Evolutionary conservation across 805 yeast species (phyloP).

Genomic region (Zygosaccharomyces kombuchaensis): DNA sequence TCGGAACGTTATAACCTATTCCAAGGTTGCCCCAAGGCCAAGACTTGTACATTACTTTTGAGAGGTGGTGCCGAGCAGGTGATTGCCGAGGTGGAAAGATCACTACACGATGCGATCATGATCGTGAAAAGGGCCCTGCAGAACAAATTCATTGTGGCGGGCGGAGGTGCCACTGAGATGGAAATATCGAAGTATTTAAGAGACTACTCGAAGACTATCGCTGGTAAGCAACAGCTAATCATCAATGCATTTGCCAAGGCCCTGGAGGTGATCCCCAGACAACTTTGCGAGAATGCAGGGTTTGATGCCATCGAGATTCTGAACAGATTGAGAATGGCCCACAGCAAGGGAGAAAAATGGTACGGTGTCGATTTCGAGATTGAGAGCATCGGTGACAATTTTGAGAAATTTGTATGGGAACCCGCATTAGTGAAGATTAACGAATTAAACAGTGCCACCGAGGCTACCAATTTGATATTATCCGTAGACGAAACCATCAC

Average conservation of each 20-base stretch:
- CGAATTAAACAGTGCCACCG: slow-evolving; percentile 94
- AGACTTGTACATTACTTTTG: slow-evolving; percentile 86
- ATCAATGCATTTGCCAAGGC: slow-evolving; percentile 93
- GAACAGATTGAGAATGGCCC: slow-evolving; percentile 86
- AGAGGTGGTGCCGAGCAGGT: slow-evolving; percentile 99
- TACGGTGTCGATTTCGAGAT: slow-evolving; percentile 87
- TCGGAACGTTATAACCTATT: slow-evolving; percentile 91
- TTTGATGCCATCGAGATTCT: slow-evolving; percentile 94
- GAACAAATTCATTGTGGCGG: slow-evolving; percentile 86
- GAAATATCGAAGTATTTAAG: slow-evolving; percentile 85
- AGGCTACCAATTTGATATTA: slow-evolving; percentile 88
- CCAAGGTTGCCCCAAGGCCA: slow-evolving; percentile 86
- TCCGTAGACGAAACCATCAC: slow-evolving; percentile 94
- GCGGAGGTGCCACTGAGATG: slow-evolving; percentile 99
- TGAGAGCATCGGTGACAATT: slow-evolving; percentile 78
- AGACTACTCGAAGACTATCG: slow-evolving; percentile 78
- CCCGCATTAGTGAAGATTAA: slow-evolving; percentile 91
- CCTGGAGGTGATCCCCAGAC: slow-evolving; percentile 93
- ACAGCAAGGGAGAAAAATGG: slow-evolving; percentile 90
- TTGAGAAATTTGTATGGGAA: slow-evolving; percentile 91
- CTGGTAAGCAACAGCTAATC: slow-evolving; percentile 93
- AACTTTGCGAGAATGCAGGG: slow-evolving; percentile 98
- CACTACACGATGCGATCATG: slow-evolving; percentile 97
- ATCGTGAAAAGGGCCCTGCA: slow-evolving; percentile 92
- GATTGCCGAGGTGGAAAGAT: slow-evolving; percentile 95